These are phyloP conservation scores for Setaria italica DNA, from an alignment of 202 grass and related monocot species.

Conservation along the genomic window DNA sequence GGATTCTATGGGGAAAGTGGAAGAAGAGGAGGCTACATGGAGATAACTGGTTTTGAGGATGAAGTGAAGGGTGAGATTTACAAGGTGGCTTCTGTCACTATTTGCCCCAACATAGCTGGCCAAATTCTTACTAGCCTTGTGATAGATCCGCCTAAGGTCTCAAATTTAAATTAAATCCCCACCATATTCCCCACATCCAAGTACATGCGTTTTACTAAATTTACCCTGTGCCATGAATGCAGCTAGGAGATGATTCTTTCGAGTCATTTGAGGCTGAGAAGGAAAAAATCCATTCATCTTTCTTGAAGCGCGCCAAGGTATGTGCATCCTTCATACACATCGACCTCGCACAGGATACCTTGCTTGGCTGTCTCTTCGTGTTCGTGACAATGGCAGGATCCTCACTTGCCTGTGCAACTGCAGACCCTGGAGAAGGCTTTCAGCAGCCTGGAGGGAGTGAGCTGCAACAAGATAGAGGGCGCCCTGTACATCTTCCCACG, in stretches of 20 bases:
- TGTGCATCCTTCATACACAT: not conserved
- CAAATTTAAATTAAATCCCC: not conserved
- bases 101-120: constrained; percentile 80
- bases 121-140: constrained; percentile 71
- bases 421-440: constrained; percentile 68
- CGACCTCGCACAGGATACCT: not conserved
- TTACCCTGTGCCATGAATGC: constrained; percentile 20
- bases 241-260: constrained; percentile 65
- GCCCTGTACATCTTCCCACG: constrained; percentile 73
- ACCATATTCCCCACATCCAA: not conserved
- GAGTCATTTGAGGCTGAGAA: constrained; percentile 63
- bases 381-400: not conserved
- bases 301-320: constrained; percentile 62
- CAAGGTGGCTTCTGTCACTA: constrained; percentile 79
- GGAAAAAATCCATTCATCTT: constrained; percentile 52
- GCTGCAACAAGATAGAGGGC: constrained; percentile 62
- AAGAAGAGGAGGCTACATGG: constrained; percentile 89
- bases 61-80: constrained; percentile 67
- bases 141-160: constrained; percentile 77
- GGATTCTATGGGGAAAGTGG: constrained; percentile 84
- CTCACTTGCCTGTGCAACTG: not conserved
- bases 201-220: not conserved
- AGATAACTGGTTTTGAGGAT: constrained; percentile 64
- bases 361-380: not conserved
- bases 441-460: constrained; percentile 62